A percentile compares a stretch with the other conserved stretches of the same genome.
Conservation (phyloP, 257 asterid species). For the Anisodus tanguticus region DNA sequence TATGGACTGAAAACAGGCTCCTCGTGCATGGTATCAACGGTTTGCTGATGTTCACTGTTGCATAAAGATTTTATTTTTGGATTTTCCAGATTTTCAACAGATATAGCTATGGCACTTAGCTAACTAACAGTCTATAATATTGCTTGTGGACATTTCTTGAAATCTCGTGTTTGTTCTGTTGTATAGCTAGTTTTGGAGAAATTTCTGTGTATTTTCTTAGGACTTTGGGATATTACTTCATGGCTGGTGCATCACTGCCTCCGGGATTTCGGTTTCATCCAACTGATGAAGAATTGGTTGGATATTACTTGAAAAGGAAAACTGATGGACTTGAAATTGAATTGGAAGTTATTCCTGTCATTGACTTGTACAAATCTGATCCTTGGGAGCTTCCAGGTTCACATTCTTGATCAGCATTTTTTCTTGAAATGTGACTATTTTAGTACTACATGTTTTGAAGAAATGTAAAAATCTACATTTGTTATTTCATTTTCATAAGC, state of each 20-base stretch:
- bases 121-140: neutral
- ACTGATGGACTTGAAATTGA: conserved; percentile 58
- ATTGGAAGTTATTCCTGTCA: conserved; percentile 55
- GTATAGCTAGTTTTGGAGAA: neutral
- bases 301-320: conserved; percentile 54
- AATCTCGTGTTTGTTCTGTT: neutral
- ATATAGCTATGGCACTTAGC: conserved; percentile 44
- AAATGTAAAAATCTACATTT: neutral
- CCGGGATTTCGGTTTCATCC: conserved; percentile 42
- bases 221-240: conserved; percentile 23
- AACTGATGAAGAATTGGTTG: conserved; percentile 57
- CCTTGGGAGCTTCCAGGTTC: conserved; percentile 66
- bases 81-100: conserved; percentile 54
- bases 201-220: neutral
- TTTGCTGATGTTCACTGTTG: conserved; percentile 29
- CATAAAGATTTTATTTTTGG: conserved; percentile 58
- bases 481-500: neutral
- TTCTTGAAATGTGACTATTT: neutral
- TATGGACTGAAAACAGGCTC: too few relatives aligned
- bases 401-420: neutral
- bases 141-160: neutral
- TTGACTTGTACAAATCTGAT: conserved; percentile 55
- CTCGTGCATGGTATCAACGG: too few relatives aligned
- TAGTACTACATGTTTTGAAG: conserved; percentile 20
- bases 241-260: conserved; percentile 58